Percentiles rank a stretch among this genome's conserved stretches.
phyloP scores from a whole-genome alignment of 768 basidiomycete genomes.

The Leccinum subtestaceum region DNA sequence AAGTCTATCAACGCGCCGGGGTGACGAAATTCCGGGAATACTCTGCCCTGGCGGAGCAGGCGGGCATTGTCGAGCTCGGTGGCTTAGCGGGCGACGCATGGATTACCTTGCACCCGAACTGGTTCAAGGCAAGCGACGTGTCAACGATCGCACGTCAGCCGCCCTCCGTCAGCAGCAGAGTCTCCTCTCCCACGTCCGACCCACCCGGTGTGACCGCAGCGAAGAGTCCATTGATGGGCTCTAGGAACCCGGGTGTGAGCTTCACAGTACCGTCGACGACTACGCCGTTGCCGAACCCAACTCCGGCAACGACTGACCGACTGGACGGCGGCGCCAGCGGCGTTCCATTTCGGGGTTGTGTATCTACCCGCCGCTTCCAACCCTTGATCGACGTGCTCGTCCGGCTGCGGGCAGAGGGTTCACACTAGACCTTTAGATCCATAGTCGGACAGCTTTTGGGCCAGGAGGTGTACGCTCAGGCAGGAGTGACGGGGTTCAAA shows the following conservation, averaged over 20 bases:
- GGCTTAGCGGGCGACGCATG: slow-evolving; percentile 16
- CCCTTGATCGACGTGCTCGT: slow-evolving; percentile 36
- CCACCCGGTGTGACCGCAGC: slow-evolving; percentile 6
- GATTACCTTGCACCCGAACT: slow-evolving; percentile 29
- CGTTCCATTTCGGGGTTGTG: neutral
- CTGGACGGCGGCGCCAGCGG: neutral
- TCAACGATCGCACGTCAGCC: neutral
- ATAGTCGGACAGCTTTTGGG: slow-evolving; percentile 35
- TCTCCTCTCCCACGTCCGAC: slow-evolving; percentile 15
- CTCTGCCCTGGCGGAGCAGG: slow-evolving; percentile 24
- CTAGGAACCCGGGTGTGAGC: slow-evolving; percentile 2
- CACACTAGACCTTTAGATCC: slow-evolving; percentile 36
- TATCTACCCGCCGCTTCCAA: slow-evolving; percentile 20
- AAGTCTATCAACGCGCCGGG: slow-evolving; percentile 26
- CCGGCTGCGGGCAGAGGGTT: slow-evolving; percentile 32
- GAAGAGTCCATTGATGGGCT: slow-evolving; percentile 3
- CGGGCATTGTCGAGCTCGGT: slow-evolving; percentile 28
- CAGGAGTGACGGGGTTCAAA: slow-evolving; percentile 40
- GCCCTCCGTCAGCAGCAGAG: neutral
- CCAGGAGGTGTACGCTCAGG: slow-evolving; percentile 35
- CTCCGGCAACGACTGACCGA: neutral
- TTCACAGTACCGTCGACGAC: neutral
- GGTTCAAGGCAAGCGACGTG: slow-evolving; percentile 11
- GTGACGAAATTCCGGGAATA: slow-evolving; percentile 29
- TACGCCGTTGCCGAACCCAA: neutral